phyloP scores from a whole-genome alignment of 2,329 filamentous ascomycete species.

The Fusarium oligoseptatum region DNA sequence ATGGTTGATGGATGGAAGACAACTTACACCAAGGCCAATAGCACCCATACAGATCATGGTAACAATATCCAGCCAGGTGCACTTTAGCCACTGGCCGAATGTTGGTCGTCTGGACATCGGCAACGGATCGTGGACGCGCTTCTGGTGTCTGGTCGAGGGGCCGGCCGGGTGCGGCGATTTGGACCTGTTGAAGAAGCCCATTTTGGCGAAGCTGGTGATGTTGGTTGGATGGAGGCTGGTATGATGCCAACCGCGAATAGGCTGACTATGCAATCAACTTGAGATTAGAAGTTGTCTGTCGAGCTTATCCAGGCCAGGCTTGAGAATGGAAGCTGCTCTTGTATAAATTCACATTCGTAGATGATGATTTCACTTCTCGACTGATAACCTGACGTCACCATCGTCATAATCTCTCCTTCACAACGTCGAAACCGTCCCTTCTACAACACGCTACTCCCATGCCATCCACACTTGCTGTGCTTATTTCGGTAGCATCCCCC shows the following conservation, averaged over 20 bases:
- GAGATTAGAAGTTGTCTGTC: background rate
- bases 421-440: background rate
- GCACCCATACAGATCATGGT: constrained; percentile 76
- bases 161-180: constrained; percentile 30
- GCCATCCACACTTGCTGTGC: background rate
- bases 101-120: constrained; percentile 66
- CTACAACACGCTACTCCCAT: background rate
- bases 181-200: constrained; percentile 32
- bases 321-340: constrained; percentile 11
- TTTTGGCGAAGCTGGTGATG: constrained; percentile 11
- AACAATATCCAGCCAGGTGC: constrained; percentile 75
- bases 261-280: constrained; percentile 2
- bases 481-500: background rate
- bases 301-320: background rate
- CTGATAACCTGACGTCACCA: constrained; percentile 29
- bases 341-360: constrained; percentile 28
- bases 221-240: background rate
- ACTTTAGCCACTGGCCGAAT: constrained; percentile 79
- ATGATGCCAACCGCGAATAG: background rate
- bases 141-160: constrained; percentile 19
- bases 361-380: background rate
- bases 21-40: constrained; percentile 73
- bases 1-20: too few species aligned
- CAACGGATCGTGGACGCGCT: constrained; percentile 28
- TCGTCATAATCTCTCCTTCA: constrained; percentile 13